These are phyloP conservation scores for Wickerhamiella hasegawae DNA, from an alignment of 805 yeast genomes.

Conservation along the genomic window DNA sequence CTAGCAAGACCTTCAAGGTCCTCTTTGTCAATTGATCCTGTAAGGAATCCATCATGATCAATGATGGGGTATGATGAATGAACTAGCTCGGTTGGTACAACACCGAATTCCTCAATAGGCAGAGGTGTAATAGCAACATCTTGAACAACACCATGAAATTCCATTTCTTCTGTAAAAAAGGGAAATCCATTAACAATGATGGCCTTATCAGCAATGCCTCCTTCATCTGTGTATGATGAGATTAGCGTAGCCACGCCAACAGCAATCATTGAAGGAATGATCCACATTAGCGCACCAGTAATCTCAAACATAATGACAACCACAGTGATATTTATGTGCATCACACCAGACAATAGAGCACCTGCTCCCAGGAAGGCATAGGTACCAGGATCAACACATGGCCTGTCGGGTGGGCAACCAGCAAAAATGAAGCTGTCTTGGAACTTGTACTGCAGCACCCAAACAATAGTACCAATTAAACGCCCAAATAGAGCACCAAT, in stretches of 20 bases:
- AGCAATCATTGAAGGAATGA: conserved; percentile 91
- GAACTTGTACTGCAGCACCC: conserved; percentile 28
- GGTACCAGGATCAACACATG: conserved; percentile 80
- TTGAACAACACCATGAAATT: conserved; percentile 33
- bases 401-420: conserved; percentile 27
- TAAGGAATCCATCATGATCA: conserved; percentile 16
- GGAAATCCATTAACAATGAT: conserved; percentile 81
- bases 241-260: conserved; percentile 76
- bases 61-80: conserved; percentile 26
- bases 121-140: conserved; percentile 45
- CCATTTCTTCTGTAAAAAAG: conserved; percentile 52
- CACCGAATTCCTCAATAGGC: conserved; percentile 12
- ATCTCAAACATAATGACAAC: conserved; percentile 92
- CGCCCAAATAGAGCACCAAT: conserved; percentile 93
- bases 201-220: conserved; percentile 95
- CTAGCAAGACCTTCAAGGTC: conserved; percentile 13
- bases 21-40: conserved; percentile 21
- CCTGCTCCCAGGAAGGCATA: conserved; percentile 95
- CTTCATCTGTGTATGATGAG: conserved; percentile 59
- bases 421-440: conserved; percentile 25
- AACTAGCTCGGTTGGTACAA: conserved; percentile 9
- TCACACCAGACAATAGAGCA: conserved; percentile 86
- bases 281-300: conserved; percentile 85
- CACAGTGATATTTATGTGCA: conserved; percentile 81
- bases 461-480: conserved; percentile 59